These are phyloP conservation scores for Tubosaeta sp. DNA, from an alignment of 768 basidiomycete genomes.

Conservation along the genomic window DNA sequence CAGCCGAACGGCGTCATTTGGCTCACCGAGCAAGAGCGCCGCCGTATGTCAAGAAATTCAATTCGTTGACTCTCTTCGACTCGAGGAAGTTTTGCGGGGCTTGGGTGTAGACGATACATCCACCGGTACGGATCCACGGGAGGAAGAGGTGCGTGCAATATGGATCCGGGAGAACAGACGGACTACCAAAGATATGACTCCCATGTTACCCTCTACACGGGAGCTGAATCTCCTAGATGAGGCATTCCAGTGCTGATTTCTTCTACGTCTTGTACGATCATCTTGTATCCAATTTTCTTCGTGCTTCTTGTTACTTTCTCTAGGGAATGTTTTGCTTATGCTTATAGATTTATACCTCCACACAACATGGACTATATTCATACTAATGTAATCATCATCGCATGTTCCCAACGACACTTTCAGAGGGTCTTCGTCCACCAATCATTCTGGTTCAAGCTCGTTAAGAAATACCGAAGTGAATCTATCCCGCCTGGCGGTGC, in stretches of 20 bases:
- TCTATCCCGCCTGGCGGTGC: conserved; percentile 48
- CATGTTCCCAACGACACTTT: conserved; percentile 5
- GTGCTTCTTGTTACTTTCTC: conserved; percentile 5
- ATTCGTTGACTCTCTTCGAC: conserved; percentile 58
- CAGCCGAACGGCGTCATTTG: conserved; percentile 57
- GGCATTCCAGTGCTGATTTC: conserved; percentile 32
- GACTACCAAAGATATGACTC: conserved; percentile 35
- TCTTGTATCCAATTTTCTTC: conserved; percentile 8
- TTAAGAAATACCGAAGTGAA: conserved; percentile 50
- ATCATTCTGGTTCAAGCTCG: conserved; percentile 49
- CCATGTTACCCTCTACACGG: conserved; percentile 8
- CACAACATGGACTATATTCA: conserved; percentile 3
- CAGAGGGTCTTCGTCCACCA: conserved; percentile 46
- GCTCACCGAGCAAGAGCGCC: conserved; percentile 25
- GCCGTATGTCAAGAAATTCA: conserved; percentile 41
- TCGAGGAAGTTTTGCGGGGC: conserved; percentile 68
- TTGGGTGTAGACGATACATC: conserved; percentile 39
- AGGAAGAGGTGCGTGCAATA: conserved; percentile 42
- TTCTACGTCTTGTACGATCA: conserved; percentile 1
- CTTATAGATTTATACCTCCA: conserved; percentile 24
- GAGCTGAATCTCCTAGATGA: conserved; percentile 24
- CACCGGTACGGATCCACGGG: conserved; percentile 32
- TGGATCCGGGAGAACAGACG: conserved; percentile 39
- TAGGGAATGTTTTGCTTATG: conserved; percentile 13
- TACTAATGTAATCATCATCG: conserved; percentile 8